Evolutionary conservation across 1,139 yeast species (phyloP), one percentile per base, ranked within the genome.

Genomic region (Suhomyces bolitotheri): DNA sequence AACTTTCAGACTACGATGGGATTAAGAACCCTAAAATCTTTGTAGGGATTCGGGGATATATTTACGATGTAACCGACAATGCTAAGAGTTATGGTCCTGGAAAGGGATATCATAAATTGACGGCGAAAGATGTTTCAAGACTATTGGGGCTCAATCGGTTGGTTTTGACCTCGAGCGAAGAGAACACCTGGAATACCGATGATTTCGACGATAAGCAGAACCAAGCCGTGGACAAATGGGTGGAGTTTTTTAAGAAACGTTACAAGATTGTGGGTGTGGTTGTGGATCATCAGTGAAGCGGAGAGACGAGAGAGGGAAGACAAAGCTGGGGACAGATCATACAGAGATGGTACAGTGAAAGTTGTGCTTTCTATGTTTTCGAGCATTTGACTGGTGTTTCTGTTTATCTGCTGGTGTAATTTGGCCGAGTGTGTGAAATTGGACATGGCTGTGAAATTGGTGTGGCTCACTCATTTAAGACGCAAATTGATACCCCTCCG

Each of bases 61-160:
- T 88, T 9, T 88, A 84, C 52, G 96, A 88, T 52, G 96, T 88
- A 4, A 73, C 85, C 0, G 54, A 66, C 26, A 87, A 86, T 51
- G 49, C 57, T 11, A 76, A 73, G 14, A 80, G 79, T 29, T 88
- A 88, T 51, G 95, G 94, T 0, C 82, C 82, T 1, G 92, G 88
- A 0, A 76, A 79, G 45, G 78, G 82, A 19, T 88, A 88, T 60
- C 80, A 80, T 50, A 76, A 71, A 22, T 71, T 88, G 33, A 85
- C 82, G 5, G 96, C 90, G 2, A 79, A 76, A 47, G 96, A 88
- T 46, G 84, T 86, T 11, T 79, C 87, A 14, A 62, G 94, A 40
- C 81, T 89, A 2, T 64, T 88, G 38, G 76, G 70, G n/a, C 49
- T 66, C 41, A 69, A 67, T 41, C 52, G 56, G 36, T 46, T 62